Percentiles rank a stretch among this genome's conserved stretches.
Evolutionary conservation across 1,284 basidiomycete species (phyloP).

Genomic region (Naganishia sp.): DNA sequence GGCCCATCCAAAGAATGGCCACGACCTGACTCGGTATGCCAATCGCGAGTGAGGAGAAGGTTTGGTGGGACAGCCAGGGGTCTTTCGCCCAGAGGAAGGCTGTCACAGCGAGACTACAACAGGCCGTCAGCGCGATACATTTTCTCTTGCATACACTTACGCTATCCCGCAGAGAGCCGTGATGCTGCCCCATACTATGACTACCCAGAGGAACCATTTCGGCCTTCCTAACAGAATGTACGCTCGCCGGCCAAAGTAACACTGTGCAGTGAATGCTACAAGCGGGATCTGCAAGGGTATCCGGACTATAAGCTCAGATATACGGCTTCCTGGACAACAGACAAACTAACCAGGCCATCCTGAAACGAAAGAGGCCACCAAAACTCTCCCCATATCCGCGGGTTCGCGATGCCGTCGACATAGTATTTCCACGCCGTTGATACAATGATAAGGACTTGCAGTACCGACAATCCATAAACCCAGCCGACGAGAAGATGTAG

Average conservation of each 20-base stretch:
- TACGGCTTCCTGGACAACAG: not conserved
- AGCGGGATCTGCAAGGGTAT: conserved; percentile 37
- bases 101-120: conserved; percentile 41
- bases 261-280: conserved; percentile 43
- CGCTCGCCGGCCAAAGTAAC: conserved; percentile 43
- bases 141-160: conserved; percentile 35
- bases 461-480: conserved; percentile 38
- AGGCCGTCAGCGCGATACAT: not conserved
- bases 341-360: conserved; percentile 43
- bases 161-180: conserved; percentile 39
- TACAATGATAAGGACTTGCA: conserved; percentile 43
- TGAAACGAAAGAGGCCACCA: conserved; percentile 45
- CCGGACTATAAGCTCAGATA: not conserved
- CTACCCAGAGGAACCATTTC: conserved; percentile 38
- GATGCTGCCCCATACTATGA: conserved; percentile 37
- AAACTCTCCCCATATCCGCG: conserved; percentile 42
- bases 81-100: conserved; percentile 42
- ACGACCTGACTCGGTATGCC: conserved; percentile 44
- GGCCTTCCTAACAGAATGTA: conserved; percentile 38
- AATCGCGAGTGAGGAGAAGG: conserved; percentile 35
- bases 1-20: conserved; percentile 46
- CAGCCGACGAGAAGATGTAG: conserved; percentile 38
- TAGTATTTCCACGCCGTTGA: conserved; percentile 40
- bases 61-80: conserved; percentile 37
- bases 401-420: conserved; percentile 37